Conservation (phyloP, 2,329 filamentous ascomycete genomes). For the Dactylellina parvicollis region DNA sequence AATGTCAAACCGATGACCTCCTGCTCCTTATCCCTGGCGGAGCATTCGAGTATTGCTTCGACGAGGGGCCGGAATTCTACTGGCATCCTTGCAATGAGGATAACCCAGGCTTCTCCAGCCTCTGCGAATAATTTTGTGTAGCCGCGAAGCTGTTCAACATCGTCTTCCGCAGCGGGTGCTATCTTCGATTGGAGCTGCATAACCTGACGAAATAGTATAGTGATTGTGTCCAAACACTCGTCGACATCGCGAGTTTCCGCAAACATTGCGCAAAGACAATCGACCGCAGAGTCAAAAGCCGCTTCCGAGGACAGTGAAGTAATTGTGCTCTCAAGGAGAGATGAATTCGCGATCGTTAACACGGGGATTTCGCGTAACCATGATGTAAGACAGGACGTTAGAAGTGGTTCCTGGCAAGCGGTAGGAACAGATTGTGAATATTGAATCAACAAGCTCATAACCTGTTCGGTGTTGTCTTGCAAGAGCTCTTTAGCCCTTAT, state of each 20-base stretch:
- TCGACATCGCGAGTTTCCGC: conserved; percentile 93
- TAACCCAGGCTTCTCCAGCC: conserved; percentile 92
- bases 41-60: conserved; percentile 91
- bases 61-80: conserved; percentile 83
- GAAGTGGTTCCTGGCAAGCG: conserved; percentile 71
- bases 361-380: conserved; percentile 95
- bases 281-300: conserved; percentile 86
- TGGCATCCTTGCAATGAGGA: conserved; percentile 86
- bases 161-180: conserved; percentile 76
- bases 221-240: conserved; percentile 83
- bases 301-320: conserved; percentile 77
- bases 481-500: conserved; percentile 87
- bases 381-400: conserved; percentile 94
- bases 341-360: conserved; percentile 81
- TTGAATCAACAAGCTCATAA: conserved; percentile 84
- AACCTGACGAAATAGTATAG: conserved; percentile 81
- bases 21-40: conserved; percentile 82
- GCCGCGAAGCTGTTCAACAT: conserved; percentile 84
- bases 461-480: conserved; percentile 87
- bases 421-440: conserved; percentile 67
- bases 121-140: conserved; percentile 91
- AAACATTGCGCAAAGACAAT: conserved; percentile 91
- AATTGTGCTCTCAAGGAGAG: conserved; percentile 82
- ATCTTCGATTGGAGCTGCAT: conserved; percentile 81
- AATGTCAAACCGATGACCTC: conserved; percentile 96